Conservation (phyloP, 495 filamentous ascomycete species). For the Tuber aestivum region DNA sequence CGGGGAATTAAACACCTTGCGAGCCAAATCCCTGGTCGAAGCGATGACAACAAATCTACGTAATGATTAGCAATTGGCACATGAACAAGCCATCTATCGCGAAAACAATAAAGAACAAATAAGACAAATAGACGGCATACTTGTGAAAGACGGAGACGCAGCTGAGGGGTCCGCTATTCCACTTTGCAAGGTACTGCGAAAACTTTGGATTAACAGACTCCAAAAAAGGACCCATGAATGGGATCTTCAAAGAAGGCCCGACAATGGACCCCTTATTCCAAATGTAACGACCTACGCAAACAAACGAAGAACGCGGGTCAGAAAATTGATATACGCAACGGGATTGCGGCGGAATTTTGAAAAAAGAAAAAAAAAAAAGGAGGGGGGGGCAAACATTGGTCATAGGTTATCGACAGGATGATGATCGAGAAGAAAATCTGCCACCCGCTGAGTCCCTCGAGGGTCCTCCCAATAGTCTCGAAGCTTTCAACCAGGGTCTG, state of each 20-base stretch:
- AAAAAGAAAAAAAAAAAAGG: conserved; percentile 32
- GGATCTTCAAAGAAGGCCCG: conserved; percentile 76
- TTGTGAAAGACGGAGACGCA: conserved; percentile 99
- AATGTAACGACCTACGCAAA: conserved; percentile 69
- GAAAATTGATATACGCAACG: conserved; percentile 46
- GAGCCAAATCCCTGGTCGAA: conserved; percentile 88
- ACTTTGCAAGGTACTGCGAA: conserved; percentile 82
- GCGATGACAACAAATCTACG: conserved; percentile 93
- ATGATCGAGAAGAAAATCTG: conserved; percentile 44
- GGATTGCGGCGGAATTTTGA: conserved; percentile 14
- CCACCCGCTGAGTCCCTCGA: conserved; percentile 41
- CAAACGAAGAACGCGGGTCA: conserved; percentile 10
- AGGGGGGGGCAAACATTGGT: conserved; percentile 53
- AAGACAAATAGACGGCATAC: conserved; percentile 51
- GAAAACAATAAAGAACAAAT: not conserved
- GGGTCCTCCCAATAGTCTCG: conserved; percentile 33
- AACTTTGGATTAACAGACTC: conserved; percentile 89
- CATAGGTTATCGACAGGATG: conserved; percentile 43
- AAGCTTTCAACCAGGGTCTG: conserved; percentile 31
- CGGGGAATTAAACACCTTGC: conserved; percentile 96
- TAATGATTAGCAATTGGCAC: conserved; percentile 19
- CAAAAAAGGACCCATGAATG: conserved; percentile 94
- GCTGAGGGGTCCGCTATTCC: conserved; percentile 81
- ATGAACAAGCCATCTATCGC: not conserved
- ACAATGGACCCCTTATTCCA: conserved; percentile 77